phyloP scores from a whole-genome alignment of 2,329 filamentous ascomycete species.

The Trichophaea hybrida region DNA sequence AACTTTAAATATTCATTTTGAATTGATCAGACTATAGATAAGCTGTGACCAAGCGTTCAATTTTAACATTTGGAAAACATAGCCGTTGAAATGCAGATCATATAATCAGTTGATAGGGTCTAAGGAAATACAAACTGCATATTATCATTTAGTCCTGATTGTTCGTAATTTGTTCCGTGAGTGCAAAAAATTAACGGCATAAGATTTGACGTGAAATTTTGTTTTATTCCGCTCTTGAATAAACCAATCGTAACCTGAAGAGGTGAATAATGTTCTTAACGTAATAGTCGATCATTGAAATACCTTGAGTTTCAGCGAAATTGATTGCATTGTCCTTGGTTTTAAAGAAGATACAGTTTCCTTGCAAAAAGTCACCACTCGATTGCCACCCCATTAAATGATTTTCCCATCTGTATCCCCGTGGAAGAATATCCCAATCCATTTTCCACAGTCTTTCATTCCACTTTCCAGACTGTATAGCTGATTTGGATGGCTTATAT shows the following conservation, averaged over 20 bases:
- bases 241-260: slow-evolving; percentile 74
- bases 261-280: background rate
- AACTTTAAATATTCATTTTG: too few species aligned
- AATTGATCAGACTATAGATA: too few species aligned
- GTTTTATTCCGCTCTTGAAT: slow-evolving; percentile 91
- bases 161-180: slow-evolving; percentile 24
- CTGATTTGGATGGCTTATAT: slow-evolving; percentile 81
- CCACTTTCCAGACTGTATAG: slow-evolving; percentile 88
- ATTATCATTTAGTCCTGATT: slow-evolving; percentile 25
- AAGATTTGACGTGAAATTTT: slow-evolving; percentile 77
- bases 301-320: slow-evolving; percentile 88
- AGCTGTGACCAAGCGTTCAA: too few species aligned
- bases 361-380: slow-evolving; percentile 87
- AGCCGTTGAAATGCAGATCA: too few species aligned
- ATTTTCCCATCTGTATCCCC: slow-evolving; percentile 71
- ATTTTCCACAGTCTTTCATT: slow-evolving; percentile 78
- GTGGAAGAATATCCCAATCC: slow-evolving; percentile 81
- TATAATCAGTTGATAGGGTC: too few species aligned
- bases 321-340: slow-evolving; percentile 84
- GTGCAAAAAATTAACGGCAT: slow-evolving; percentile 74
- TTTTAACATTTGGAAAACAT: too few species aligned
- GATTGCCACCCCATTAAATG: slow-evolving; percentile 98
- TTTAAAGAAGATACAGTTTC: slow-evolving; percentile 79
- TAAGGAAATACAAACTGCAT: too few species aligned
- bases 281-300: background rate